Evolutionary conservation across 1,284 basidiomycete genomes (phyloP).

Genomic region (Ceratobasidium sp.): DNA sequence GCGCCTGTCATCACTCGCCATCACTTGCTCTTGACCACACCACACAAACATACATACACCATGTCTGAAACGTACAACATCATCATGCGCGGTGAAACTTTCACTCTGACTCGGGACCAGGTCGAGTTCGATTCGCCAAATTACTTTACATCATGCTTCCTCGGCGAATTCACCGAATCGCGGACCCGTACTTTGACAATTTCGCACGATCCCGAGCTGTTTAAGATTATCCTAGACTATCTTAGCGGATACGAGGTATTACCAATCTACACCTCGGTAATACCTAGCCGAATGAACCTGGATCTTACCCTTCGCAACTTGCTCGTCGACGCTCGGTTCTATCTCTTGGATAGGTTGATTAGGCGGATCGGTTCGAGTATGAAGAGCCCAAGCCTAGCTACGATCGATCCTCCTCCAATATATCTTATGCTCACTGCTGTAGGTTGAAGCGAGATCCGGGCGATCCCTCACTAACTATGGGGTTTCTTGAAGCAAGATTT

Average conservation of each 20-base stretch:
- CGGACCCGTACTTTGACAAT: conserved; percentile 4
- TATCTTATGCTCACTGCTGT: neutral
- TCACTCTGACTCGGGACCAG: conserved; percentile 9
- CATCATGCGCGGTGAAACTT: neutral
- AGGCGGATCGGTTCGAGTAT: neutral
- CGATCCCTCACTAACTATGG: neutral
- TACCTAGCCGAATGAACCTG: neutral
- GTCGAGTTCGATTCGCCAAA: conserved; percentile 33
- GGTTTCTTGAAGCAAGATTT: neutral
- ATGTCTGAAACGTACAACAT: neutral
- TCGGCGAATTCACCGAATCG: conserved; percentile 8
- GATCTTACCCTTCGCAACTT: neutral
- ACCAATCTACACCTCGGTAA: neutral
- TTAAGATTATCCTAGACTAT: conserved; percentile 2
- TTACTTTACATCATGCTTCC: conserved; percentile 28
- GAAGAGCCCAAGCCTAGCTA: neutral
- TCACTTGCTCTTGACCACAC: too few species aligned
- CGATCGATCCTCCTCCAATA: neutral
- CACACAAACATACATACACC: too few species aligned
- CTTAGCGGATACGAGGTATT: conserved; percentile 16
- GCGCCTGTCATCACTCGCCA: too few species aligned
- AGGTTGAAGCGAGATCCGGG: neutral
- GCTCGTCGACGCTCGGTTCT: conserved; percentile 1
- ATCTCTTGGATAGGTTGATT: conserved; percentile 16
- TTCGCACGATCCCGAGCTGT: conserved; percentile 12